These are phyloP conservation scores for Fusarium caatingaense DNA, from an alignment of 2,329 filamentous ascomycete species.

Conservation along the genomic window DNA sequence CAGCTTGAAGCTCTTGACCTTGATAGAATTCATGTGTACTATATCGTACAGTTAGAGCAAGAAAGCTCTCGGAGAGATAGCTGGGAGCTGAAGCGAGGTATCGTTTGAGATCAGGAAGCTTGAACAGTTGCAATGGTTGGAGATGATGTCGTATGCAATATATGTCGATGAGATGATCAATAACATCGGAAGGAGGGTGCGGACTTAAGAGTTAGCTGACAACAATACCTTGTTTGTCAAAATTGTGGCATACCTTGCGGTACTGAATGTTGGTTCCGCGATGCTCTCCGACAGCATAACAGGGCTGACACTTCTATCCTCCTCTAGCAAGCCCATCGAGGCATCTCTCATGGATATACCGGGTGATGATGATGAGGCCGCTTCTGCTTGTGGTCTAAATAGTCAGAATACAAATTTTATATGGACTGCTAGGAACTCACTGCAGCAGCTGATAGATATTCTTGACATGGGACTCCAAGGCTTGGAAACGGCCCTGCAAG, in stretches of 20 bases:
- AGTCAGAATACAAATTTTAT: too few relatives aligned
- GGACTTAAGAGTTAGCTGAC: background rate
- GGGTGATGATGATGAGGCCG: background rate
- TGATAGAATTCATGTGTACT: background rate
- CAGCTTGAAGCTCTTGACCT: background rate
- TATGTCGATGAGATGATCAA: constrained; percentile 11
- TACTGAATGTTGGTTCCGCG: background rate
- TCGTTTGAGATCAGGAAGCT: background rate
- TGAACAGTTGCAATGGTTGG: constrained; percentile 10
- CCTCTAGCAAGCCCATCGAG: background rate
- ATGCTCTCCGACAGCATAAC: background rate
- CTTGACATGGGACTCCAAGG: constrained; percentile 9
- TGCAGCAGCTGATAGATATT: constrained; percentile 6
- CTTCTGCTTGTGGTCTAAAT: background rate
- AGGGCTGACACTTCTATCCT: background rate
- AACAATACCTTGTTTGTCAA: too few relatives aligned
- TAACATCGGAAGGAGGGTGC: accelerated
- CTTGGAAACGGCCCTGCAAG: constrained; percentile 1
- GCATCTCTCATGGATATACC: background rate
- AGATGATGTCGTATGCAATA: constrained; percentile 14
- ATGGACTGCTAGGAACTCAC: background rate
- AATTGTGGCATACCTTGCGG: background rate
- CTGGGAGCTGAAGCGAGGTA: background rate
- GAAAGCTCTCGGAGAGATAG: constrained; percentile 5
- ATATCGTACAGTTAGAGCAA: constrained; percentile 2